Evolutionary conservation across 768 basidiomycete genomes (phyloP).

Genomic region (Suillus variegatus): DNA sequence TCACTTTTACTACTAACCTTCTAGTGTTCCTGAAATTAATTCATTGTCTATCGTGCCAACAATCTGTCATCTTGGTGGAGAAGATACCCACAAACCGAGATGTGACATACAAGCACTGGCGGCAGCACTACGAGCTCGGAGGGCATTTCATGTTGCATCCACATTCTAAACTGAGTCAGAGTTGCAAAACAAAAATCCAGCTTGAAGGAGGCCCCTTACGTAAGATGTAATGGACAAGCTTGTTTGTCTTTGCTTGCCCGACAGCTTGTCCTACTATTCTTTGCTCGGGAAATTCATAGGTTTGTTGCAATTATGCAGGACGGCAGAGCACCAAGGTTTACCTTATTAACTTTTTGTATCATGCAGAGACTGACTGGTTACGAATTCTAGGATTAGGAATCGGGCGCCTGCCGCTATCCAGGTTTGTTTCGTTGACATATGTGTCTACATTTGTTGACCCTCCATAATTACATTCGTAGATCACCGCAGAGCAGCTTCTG

Average conservation of each 20-base stretch:
- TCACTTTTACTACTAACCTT: conserved; percentile 77
- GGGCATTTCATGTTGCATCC: background rate
- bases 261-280: background rate
- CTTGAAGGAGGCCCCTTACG: background rate
- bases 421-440: conserved; percentile 42
- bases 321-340: conserved; percentile 75
- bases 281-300: background rate
- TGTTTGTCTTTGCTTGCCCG: background rate
- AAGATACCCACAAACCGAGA: background rate
- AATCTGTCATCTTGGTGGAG: conserved; percentile 27
- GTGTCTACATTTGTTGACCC: background rate
- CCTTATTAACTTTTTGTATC: background rate
- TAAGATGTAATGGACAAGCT: background rate
- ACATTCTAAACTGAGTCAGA: background rate
- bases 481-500: conserved; percentile 97
- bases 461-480: conserved; percentile 48
- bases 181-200: too few species aligned
- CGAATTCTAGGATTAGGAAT: conserved; percentile 82
- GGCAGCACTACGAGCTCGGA: background rate
- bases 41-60: conserved; percentile 78
- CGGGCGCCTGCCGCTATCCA: conserved; percentile 93
- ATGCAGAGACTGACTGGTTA: conserved; percentile 10
- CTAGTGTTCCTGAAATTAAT: conserved; percentile 99
- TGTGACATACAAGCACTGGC: background rate
- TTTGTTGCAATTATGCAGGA: conserved; percentile 59